These are phyloP conservation scores for Gracilariopsis chorda DNA, from an alignment of 23 red algal genomes.

Conservation along the genomic window DNA sequence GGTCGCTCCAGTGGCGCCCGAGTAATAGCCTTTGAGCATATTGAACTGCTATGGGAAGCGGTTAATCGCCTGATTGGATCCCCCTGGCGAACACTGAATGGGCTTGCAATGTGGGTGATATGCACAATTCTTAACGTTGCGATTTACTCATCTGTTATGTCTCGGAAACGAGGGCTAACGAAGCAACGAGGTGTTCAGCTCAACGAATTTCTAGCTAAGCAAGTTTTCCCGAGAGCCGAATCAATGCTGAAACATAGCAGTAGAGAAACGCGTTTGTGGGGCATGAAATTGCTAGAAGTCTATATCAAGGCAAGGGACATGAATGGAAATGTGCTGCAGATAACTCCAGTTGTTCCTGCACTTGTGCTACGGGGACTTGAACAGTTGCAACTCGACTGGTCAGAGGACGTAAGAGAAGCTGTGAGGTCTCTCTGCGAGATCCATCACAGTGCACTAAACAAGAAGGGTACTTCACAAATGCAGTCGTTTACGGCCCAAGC, in stretches of 20 bases:
- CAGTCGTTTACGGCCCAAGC: slow-evolving; percentile 47
- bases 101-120: slow-evolving; percentile 67
- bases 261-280: slow-evolving; percentile 72
- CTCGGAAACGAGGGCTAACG: slow-evolving; percentile 17
- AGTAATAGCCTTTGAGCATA: slow-evolving; percentile 61
- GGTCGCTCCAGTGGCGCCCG: slow-evolving; percentile 54
- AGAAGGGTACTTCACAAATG: slow-evolving; percentile 22
- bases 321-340: slow-evolving; percentile 30
- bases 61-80: slow-evolving; percentile 70
- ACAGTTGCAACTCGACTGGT: slow-evolving; percentile 59
- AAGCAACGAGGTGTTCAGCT: slow-evolving; percentile 38
- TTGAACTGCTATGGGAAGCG: slow-evolving; percentile 67
- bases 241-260: slow-evolving; percentile 21
- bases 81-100: slow-evolving; percentile 71
- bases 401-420: slow-evolving; percentile 36
- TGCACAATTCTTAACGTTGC: slow-evolving; percentile 60
- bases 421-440: slow-evolving; percentile 15
- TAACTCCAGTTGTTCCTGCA: slow-evolving; percentile 15
- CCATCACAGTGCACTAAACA: slow-evolving; percentile 39
- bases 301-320: slow-evolving; percentile 62
- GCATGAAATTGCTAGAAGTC: slow-evolving; percentile 66
- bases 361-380: slow-evolving; percentile 53
- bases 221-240: slow-evolving; percentile 62
- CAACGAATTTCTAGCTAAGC: slow-evolving; percentile 39
- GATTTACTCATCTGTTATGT: slow-evolving; percentile 48